These are phyloP conservation scores for Warburgia ugandensis DNA, from an alignment of 164 flowering plant species.

Conservation along the genomic window DNA sequence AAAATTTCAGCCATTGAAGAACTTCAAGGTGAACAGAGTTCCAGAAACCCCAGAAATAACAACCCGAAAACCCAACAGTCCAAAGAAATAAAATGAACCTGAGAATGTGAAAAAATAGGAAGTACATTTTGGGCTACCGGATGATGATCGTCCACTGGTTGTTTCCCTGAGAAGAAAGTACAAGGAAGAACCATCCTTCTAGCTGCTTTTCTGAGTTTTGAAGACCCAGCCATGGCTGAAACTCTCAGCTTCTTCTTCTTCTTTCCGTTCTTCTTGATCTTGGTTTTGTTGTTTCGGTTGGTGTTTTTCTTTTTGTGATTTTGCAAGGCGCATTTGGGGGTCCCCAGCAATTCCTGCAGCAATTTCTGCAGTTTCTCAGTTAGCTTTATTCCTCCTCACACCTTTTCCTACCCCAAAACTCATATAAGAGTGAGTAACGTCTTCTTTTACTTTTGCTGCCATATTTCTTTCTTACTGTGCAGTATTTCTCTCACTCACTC, in stretches of 20 bases:
- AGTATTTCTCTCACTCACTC: constrained; percentile 1
- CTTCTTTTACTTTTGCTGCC: too few relatives aligned
- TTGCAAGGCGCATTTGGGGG: neutral
- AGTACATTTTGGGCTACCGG: constrained; percentile 10
- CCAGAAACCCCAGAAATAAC: neutral
- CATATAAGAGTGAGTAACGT: too few relatives aligned
- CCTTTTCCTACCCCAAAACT: neutral
- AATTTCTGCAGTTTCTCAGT: neutral
- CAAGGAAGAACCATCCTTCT: constrained; percentile 23
- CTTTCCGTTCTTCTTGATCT: neutral
- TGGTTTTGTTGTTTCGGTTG: neutral
- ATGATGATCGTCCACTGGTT: constrained; percentile 14
- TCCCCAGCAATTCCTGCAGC: constrained; percentile 2
- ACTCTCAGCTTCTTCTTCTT: neutral
- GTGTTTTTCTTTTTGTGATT: neutral
- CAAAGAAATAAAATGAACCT: neutral
- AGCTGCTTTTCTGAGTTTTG: constrained; percentile 18
- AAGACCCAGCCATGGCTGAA: constrained; percentile 12
- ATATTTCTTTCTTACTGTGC: too few relatives aligned
- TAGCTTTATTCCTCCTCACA: neutral
- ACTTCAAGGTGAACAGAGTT: too few relatives aligned
- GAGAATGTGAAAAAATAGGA: neutral
- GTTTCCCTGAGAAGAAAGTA: constrained; percentile 12
- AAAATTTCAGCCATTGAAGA: too few relatives aligned
- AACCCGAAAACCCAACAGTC: neutral